These are phyloP conservation scores for Nakazawaea siamensis DNA, from an alignment of 805 yeast genomes.

Conservation along the genomic window DNA sequence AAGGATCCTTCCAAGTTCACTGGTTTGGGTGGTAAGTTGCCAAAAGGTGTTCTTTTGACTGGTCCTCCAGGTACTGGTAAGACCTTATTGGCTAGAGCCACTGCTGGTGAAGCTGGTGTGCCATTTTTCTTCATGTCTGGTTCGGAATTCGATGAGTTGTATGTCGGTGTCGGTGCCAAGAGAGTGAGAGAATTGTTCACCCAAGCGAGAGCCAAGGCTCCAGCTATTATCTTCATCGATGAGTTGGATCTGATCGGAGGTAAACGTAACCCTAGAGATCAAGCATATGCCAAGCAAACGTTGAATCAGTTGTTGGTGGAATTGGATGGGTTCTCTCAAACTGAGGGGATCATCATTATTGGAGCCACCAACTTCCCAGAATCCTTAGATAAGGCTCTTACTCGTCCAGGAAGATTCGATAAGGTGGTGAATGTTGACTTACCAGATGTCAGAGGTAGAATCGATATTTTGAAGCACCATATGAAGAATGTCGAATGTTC, in stretches of 20 bases:
- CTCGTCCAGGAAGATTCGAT: slow-evolving; percentile 98
- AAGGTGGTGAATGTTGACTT: slow-evolving; percentile 90
- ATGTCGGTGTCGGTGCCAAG: slow-evolving; percentile 98
- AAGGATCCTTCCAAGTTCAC: slow-evolving; percentile 96
- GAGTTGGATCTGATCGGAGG: slow-evolving; percentile 99
- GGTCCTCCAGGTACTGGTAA: slow-evolving; percentile 99
- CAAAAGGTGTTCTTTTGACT: slow-evolving; percentile 92
- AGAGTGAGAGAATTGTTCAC: slow-evolving; percentile 89
- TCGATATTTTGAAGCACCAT: slow-evolving; percentile 86
- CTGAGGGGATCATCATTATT: slow-evolving; percentile 88
- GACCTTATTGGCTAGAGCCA: slow-evolving; percentile 91
- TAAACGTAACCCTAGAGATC: slow-evolving; percentile 93
- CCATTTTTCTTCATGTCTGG: slow-evolving; percentile 99
- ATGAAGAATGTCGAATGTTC: slow-evolving; percentile 85
- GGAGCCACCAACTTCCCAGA: slow-evolving; percentile 99
- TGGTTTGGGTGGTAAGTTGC: slow-evolving; percentile 93
- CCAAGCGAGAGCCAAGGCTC: slow-evolving; percentile 92
- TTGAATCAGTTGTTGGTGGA: slow-evolving; percentile 93
- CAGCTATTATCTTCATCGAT: slow-evolving; percentile 95
- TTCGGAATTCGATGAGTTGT: slow-evolving; percentile 94
- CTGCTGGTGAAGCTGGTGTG: slow-evolving; percentile 98
- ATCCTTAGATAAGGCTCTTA: slow-evolving; percentile 89
- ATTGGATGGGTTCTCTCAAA: slow-evolving; percentile 89
- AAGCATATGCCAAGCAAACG: slow-evolving; percentile 97
- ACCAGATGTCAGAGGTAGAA: slow-evolving; percentile 97